A percentile compares a stretch with the other conserved stretches of the same genome.
phyloP scores from a whole-genome alignment of 2,329 filamentous ascomycete species.

The Bipolaris zeicola region DNA sequence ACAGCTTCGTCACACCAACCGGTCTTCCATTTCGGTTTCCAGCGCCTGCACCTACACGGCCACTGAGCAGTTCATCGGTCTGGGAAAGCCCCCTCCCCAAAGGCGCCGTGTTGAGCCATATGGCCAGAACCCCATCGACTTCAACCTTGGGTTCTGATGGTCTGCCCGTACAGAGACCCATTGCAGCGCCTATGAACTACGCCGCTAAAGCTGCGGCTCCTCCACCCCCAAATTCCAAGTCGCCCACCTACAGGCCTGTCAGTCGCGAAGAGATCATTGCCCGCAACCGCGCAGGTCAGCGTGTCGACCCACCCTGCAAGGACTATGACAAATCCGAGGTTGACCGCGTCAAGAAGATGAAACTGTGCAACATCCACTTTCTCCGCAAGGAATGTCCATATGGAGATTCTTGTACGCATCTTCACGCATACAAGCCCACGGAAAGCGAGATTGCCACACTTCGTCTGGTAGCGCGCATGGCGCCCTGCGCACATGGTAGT shows the following conservation, averaged over 20 bases:
- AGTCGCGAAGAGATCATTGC: slow-evolving; percentile 51
- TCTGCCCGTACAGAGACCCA: slow-evolving; percentile 12
- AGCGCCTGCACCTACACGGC: slow-evolving; percentile 24
- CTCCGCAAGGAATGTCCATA: slow-evolving; percentile 64
- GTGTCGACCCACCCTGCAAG: slow-evolving; percentile 60
- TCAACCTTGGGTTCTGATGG: slow-evolving; percentile 38
- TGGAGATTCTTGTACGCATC: slow-evolving; percentile 60
- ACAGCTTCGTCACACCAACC: slow-evolving; percentile 25
- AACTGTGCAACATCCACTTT: slow-evolving; percentile 67
- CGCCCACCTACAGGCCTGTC: slow-evolving; percentile 29
- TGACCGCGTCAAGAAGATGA: slow-evolving; percentile 65
- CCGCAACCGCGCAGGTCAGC: slow-evolving; percentile 64
- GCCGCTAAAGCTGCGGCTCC: slow-evolving; percentile 44
- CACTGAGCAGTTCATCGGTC: slow-evolving; percentile 1
- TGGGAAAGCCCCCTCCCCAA: slow-evolving; percentile 29
- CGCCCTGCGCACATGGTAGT: slow-evolving; percentile 63
- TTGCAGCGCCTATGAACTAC: slow-evolving; percentile 29
- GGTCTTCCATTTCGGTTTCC: slow-evolving; percentile 39
- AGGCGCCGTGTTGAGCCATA: slow-evolving; percentile 7
- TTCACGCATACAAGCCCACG: slow-evolving; percentile 60
- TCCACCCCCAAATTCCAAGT: slow-evolving; percentile 35
- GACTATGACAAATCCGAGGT: slow-evolving; percentile 61
- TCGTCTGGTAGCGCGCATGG: slow-evolving; percentile 65
- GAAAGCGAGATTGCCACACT: slow-evolving; percentile 60
- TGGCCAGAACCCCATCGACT: slow-evolving; percentile 37